Base-by-base conservation (phyloP, 495 filamentous ascomycete genomes). In the Collariella sp. region DNA sequence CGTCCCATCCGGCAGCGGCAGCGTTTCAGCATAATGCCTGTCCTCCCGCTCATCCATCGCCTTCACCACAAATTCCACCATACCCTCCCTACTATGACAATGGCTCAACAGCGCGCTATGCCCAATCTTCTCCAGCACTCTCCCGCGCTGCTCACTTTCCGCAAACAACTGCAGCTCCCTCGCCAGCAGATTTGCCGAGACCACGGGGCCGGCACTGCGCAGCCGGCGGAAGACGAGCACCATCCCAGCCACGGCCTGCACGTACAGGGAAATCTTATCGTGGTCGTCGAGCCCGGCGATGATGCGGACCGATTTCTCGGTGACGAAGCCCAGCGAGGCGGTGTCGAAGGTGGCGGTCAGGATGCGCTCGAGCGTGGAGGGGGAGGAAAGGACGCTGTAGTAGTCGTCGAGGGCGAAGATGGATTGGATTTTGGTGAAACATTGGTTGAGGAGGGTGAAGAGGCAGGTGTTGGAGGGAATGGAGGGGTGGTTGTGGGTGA, bases 151-250 rank as follows among this genome's bases (percentile, higher is more conserved):
- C 23, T 66, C 61, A 42, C 67, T 62, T 44, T 70, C 63, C 16
- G 63, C 54, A 40, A 68, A 68, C 19, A 68, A 59, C 52, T 65
- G 61, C 0, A 66, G 60, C 48, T 70, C 63, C 12, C 65, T 38
- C 0, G 56, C 42, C 19, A 70, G 39, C 0, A 62, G 0, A 7
- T 50, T 26, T 0, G 29, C 16, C 5, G 62, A 58, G 0, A 66
- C 10, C 2, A 58, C 47, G 2, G 12, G 5, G 2, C 26, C 43
- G 0, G 23, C 19, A 1, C 45, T 34, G 13, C 10, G 45, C 11
- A 70, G 55, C 0, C 60, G 51, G 31, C 52, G 55, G 52, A 63
- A 65, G 45, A 70, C 12, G 43, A 65, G 18, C 7, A 59, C 61
- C 34, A 68, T 61, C 20, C 63, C 67, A 2, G 62, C 60, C 0